Base-by-base conservation (phyloP, 768 basidiomycete genomes). In the Strobilomyces dryophilus region DNA sequence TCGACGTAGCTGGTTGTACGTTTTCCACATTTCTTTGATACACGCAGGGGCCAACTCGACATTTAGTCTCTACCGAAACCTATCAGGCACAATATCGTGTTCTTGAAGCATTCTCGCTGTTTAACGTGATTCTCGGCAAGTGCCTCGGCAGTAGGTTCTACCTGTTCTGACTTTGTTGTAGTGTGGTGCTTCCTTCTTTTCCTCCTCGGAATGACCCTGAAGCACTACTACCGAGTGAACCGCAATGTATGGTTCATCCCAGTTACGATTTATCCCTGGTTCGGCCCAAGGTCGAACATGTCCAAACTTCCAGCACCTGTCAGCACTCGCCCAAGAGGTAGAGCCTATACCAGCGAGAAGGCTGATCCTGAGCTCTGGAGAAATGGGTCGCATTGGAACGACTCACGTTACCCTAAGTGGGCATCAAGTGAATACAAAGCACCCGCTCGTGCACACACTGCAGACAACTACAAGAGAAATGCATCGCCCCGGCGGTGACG, bases 61-160 rank as follows among this genome's bases (percentile, higher is more conserved):
- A 39, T 9, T 61, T 15, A 92, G 90, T 91, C 71, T 83, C 87
- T 51, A 91, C 89, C 21, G 86, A 89, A 61, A 87, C 87, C 55
- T 92, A 86, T 67, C 90, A 90, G 59, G 89, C 89, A n/a, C 90
- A 91, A 75, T 92, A 91, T 66, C 82, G 84, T 27, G 89, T 91
- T 18, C 74, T 92, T 54, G 87, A 84, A 68, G 81, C 85, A 17
- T 92, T 92, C 70, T 82, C 90, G 7, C 70, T 92, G 51, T 82
- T 92, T 68, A 92, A 91, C 61, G 82, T 85, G 46, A 75, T 78
- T 40, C 76, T 92, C 5, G 72, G 89, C 85, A 68, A 53, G 85
- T 74, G 7, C 21, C 20, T 31, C 32, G 11, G 20, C 9, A 26
- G 11, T 24, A 9, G 5, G 17, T 27, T 44, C 45, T 45, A 32